A percentile compares a stretch with the other conserved stretches of the same genome.
Conservation (phyloP, 495 filamentous ascomycete species). For the Neurospora sublineolata region DNA sequence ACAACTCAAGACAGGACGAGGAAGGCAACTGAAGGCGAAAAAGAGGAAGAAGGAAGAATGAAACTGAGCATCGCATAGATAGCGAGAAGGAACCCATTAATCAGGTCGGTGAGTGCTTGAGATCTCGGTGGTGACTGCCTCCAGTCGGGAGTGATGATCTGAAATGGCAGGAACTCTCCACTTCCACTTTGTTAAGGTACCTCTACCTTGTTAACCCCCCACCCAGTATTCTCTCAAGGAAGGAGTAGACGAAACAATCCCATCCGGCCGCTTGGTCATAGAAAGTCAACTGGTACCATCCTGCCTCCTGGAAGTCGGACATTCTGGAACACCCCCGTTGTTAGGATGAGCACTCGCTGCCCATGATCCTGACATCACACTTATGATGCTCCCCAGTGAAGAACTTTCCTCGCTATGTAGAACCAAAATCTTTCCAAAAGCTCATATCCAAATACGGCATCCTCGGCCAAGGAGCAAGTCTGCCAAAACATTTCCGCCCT, state of each 20-base stretch:
- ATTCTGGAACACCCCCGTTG: too few relatives aligned
- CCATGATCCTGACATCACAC: background rate
- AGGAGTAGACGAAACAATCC: background rate
- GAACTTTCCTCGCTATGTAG: background rate
- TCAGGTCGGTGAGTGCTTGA: background rate
- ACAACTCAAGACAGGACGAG: background rate
- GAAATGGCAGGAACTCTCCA: background rate
- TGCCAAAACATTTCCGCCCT: background rate
- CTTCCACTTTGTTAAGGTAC: background rate
- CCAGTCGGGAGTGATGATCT: background rate
- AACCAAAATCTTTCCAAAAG: background rate
- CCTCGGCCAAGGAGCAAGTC: background rate
- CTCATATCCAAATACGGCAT: background rate
- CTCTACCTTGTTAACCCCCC: background rate
- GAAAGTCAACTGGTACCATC: background rate
- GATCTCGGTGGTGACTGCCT: background rate
- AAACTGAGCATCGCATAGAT: background rate
- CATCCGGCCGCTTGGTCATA: background rate
- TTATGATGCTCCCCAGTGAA: background rate
- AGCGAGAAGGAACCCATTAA: background rate
- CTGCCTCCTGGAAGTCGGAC: background rate
- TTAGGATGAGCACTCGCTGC: too few relatives aligned
- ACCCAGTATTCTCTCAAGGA: background rate
- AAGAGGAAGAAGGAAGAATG: background rate
- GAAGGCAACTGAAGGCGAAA: too few relatives aligned